Evolutionary conservation across 805 yeast genomes (phyloP).

Genomic region (Blastobotrys peoriensis): DNA sequence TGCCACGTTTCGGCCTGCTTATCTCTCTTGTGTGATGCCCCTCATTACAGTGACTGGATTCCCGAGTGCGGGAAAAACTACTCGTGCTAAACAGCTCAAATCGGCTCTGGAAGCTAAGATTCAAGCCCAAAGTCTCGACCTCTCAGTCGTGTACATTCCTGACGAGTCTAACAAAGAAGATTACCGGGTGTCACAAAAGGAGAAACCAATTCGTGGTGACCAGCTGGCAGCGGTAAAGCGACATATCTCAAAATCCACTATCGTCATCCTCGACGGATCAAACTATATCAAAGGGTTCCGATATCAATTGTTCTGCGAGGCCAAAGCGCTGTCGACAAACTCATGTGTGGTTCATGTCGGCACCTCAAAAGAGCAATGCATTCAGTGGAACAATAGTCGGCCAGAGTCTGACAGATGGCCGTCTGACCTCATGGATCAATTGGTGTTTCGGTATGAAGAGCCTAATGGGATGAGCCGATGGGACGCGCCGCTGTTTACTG

Average conservation of each 20-base stretch:
- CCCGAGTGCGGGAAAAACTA: constrained; percentile 81
- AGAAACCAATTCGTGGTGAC: constrained; percentile 74
- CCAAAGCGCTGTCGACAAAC: constrained; percentile 75
- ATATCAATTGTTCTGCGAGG: constrained; percentile 90
- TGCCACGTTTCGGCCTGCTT: too few species aligned
- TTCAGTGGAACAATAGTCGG: constrained; percentile 49
- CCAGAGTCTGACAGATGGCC: constrained; percentile 49
- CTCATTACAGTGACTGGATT: constrained; percentile 74
- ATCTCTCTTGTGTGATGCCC: too few species aligned
- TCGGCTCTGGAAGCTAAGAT: constrained; percentile 42
- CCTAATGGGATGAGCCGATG: constrained; percentile 81
- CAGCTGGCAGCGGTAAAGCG: constrained; percentile 88
- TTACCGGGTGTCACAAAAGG: constrained; percentile 67
- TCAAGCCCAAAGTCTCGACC: constrained; percentile 24
- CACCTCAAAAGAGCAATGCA: constrained; percentile 56
- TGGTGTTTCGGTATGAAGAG: constrained; percentile 86
- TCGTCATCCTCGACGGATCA: constrained; percentile 81
- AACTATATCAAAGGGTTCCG: constrained; percentile 93
- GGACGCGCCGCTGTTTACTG: constrained; percentile 86
- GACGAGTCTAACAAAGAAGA: constrained; percentile 71
- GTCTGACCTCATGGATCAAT: constrained; percentile 53
- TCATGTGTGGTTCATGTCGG: constrained; percentile 78
- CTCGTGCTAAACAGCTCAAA: constrained; percentile 56
- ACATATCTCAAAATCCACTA: constrained; percentile 56
- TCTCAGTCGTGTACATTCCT: constrained; percentile 60